Evolutionary conservation across 176 grass and related monocot species (phyloP), one percentile per base, ranked within the genome.

Genomic region (Paspalum vaginatum): DNA sequence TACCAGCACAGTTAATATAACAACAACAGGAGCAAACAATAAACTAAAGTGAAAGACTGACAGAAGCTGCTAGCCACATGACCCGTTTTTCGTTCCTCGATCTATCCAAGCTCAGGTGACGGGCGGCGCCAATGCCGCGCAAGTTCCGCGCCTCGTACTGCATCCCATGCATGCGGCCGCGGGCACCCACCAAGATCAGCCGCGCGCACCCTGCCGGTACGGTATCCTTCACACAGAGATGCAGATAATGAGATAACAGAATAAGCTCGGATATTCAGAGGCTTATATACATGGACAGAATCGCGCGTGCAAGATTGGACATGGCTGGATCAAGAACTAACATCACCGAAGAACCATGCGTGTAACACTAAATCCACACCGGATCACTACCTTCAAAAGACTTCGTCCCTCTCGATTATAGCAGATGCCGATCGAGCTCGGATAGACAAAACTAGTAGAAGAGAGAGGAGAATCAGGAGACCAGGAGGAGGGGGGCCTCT

Each of bases 21-120:
- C 32, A 39, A 39, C 10, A 65, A 76, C 9, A 71, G 58, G 27
- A 10, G 5, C 13, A 50, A 27, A 49, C 14, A 25, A 76, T 6
- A 75, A 17, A 11, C 49, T 7, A 49, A 49, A 50, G 15, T 32
- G 26, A 72, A 61, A 68, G 22, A 79, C 22, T 66, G 78, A 85
- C 17, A 73, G 78, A 89, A 89, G 88, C 83, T 89, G 88, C 88
- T 89, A 65, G 40, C 50, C 43, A 89, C 88, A 89, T 89, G 88
- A 89, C 88, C 88, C 74, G 22, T 73, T 77, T 70, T 51, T 47
- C 39, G 15, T 72, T 78, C 83, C 57, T 85, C 83, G 61, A 57
- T 73, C 83, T 72, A 46, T n/a, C n/a, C n/a, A 47, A 47, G 83
- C 42, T 52, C 47, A 40, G 63, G 57, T 10, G 11, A 66, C 58